Evolutionary conservation across 768 basidiomycete species (phyloP).

Genomic region (Hygrocybe punicea): DNA sequence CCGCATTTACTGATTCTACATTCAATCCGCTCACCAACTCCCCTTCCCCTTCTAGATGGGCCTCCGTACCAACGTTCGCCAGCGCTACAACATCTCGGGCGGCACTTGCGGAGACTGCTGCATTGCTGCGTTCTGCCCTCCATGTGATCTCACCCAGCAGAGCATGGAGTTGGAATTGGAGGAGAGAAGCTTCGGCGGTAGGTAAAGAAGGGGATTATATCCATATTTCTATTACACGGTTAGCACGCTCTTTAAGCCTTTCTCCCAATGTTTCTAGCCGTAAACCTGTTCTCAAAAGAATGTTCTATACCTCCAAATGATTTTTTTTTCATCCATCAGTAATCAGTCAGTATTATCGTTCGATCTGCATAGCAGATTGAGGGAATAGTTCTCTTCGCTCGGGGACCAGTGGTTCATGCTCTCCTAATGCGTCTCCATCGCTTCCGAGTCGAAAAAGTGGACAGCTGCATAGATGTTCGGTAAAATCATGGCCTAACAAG

Average conservation of each 20-base stretch:
- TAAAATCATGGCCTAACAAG: slow-evolving; percentile 35
- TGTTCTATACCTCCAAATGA: too few relatives aligned
- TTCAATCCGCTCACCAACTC: too few relatives aligned
- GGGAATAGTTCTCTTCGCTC: slow-evolving; percentile 23
- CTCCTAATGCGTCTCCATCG: slow-evolving; percentile 11
- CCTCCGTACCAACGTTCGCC: slow-evolving; percentile 25
- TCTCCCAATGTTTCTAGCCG: too few relatives aligned
- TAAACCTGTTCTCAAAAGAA: too few relatives aligned
- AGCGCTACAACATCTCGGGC: slow-evolving; percentile 48
- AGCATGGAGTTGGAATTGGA: slow-evolving; percentile 47
- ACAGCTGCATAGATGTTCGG: slow-evolving; percentile 28
- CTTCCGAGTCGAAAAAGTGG: slow-evolving; percentile 4
- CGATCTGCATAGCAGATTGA: slow-evolving; percentile 27
- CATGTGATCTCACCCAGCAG: slow-evolving; percentile 52
- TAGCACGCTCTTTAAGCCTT: too few relatives aligned
- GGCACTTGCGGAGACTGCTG: slow-evolving; percentile 40
- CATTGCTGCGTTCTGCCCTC: slow-evolving; percentile 40
- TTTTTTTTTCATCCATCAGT: too few relatives aligned
- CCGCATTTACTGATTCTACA: too few relatives aligned
- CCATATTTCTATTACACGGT: too few relatives aligned
- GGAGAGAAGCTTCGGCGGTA: slow-evolving; percentile 24
- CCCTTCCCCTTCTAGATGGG: slow-evolving; percentile 1
- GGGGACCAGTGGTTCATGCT: slow-evolving; percentile 30
- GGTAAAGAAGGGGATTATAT: not conserved
- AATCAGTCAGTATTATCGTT: not conserved